phyloP scores from a whole-genome alignment of 2,329 filamentous ascomycete species.

The Pestalotiopsis sp. region DNA sequence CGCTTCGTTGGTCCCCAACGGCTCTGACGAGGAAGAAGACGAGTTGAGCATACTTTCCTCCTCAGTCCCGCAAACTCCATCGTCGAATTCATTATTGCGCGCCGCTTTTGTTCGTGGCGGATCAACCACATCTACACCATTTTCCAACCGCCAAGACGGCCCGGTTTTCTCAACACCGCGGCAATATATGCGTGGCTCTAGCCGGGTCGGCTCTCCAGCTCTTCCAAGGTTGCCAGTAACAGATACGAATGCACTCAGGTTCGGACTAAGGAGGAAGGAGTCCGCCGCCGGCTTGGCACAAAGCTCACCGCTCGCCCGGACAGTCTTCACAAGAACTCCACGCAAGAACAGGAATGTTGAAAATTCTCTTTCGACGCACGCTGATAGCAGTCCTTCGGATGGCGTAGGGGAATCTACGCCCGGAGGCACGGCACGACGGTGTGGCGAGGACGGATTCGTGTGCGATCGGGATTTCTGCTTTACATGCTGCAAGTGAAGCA shows the following conservation, averaged over 20 bases:
- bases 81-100: slow-evolving; percentile 2
- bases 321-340: slow-evolving; percentile 24
- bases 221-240: background rate
- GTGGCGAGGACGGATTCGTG: slow-evolving; percentile 57
- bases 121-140: background rate
- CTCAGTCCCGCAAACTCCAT: background rate
- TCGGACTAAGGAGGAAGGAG: background rate
- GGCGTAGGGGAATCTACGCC: slow-evolving; percentile 44
- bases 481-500: slow-evolving; percentile 45
- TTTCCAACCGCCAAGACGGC: background rate
- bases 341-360: background rate
- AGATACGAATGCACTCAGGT: background rate
- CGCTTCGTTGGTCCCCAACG: slow-evolving; percentile 13
- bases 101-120: background rate
- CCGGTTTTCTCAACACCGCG: background rate
- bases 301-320: slow-evolving; percentile 31
- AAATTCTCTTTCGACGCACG: too few relatives aligned
- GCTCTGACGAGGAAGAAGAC: slow-evolving; percentile 15
- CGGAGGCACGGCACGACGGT: slow-evolving; percentile 51
- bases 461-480: slow-evolving; percentile 65
- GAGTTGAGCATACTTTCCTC: slow-evolving; percentile 11
- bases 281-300: slow-evolving; percentile 15
- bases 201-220: background rate
- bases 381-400: background rate
- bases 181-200: background rate